A percentile compares a stretch with the other conserved stretches of the same genome.
phyloP scores from a whole-genome alignment of 495 filamentous ascomycete genomes.

The Penicillium maclennaniae region DNA sequence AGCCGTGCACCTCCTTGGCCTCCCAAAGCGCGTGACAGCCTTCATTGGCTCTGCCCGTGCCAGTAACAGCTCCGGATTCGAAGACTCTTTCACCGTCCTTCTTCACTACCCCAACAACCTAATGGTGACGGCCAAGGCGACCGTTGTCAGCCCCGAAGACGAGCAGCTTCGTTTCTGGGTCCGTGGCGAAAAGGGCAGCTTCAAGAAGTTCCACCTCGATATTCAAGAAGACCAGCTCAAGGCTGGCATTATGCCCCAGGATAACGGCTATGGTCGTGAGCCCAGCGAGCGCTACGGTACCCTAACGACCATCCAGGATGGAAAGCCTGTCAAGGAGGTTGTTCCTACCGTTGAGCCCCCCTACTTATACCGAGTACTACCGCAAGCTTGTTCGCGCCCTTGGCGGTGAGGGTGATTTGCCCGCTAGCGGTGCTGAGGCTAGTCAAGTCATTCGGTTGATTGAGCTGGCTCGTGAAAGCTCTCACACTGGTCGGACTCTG shows the following conservation, averaged over 20 bases:
- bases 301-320: slow-evolving; percentile 43
- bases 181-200: slow-evolving; percentile 74
- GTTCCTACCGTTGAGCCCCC: slow-evolving; percentile 60
- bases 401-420: slow-evolving; percentile 57
- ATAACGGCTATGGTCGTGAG: slow-evolving; percentile 66
- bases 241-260: slow-evolving; percentile 60
- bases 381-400: slow-evolving; percentile 64
- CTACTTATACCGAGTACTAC: slow-evolving; percentile 74
- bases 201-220: slow-evolving; percentile 75
- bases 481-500: slow-evolving; percentile 58
- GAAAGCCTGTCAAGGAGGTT: slow-evolving; percentile 39
- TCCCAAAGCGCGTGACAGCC: slow-evolving; percentile 64
- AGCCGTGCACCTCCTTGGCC: slow-evolving; percentile 70
- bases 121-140: slow-evolving; percentile 64
- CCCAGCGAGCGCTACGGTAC: slow-evolving; percentile 49
- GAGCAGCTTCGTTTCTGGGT: slow-evolving; percentile 78
- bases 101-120: slow-evolving; percentile 60
- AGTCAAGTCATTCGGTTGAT: slow-evolving; percentile 70
- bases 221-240: slow-evolving; percentile 79
- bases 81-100: slow-evolving; percentile 67
- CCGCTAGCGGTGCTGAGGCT: slow-evolving; percentile 69
- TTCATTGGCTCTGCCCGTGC: slow-evolving; percentile 64
- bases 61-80: slow-evolving; percentile 52
- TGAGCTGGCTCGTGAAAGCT: slow-evolving; percentile 68
- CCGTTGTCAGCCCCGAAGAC: slow-evolving; percentile 64